These are phyloP conservation scores for Cudoniella acicularis DNA, from an alignment of 495 filamentous ascomycete genomes.

Conservation along the genomic window DNA sequence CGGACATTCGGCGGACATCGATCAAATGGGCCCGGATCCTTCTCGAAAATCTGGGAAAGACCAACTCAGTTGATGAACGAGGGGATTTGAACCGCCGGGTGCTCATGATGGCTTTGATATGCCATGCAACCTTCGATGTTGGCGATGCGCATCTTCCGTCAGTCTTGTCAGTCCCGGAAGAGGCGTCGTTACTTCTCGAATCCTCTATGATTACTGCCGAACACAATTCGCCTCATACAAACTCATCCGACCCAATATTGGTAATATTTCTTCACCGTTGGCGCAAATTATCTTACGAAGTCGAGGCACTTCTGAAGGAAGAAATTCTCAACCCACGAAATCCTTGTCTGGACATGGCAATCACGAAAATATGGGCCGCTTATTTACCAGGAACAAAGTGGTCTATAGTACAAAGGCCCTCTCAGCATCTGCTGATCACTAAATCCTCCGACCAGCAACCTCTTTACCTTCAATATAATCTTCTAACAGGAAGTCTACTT, in stretches of 20 bases:
- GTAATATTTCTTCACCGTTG: neutral
- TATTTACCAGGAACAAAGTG: constrained; percentile 28
- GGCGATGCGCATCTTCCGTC: neutral
- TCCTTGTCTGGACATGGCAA: neutral
- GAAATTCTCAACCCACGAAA: constrained; percentile 5
- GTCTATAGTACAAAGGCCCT: constrained; percentile 11
- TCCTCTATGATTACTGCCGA: constrained; percentile 10
- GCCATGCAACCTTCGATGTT: constrained; percentile 9
- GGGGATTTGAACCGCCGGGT: constrained; percentile 21
- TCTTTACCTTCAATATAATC: constrained; percentile 40
- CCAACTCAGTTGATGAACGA: constrained; percentile 10
- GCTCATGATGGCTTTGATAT: constrained; percentile 32
- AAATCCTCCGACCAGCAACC: constrained; percentile 14
- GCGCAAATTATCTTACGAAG: neutral
- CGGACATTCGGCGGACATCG: neutral
- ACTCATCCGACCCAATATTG: neutral
- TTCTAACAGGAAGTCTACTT: constrained; percentile 44
- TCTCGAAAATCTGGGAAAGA: neutral
- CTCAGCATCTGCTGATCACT: constrained; percentile 32
- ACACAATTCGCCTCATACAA: neutral
- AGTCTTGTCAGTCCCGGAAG: neutral
- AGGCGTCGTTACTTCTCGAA: neutral
- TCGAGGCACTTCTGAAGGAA: constrained; percentile 5
- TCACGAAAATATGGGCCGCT: constrained; percentile 24
- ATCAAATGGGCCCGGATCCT: neutral